phyloP scores from a whole-genome alignment of 371 early-diverging fungal genomes.

The Zychaea mexicana region DNA sequence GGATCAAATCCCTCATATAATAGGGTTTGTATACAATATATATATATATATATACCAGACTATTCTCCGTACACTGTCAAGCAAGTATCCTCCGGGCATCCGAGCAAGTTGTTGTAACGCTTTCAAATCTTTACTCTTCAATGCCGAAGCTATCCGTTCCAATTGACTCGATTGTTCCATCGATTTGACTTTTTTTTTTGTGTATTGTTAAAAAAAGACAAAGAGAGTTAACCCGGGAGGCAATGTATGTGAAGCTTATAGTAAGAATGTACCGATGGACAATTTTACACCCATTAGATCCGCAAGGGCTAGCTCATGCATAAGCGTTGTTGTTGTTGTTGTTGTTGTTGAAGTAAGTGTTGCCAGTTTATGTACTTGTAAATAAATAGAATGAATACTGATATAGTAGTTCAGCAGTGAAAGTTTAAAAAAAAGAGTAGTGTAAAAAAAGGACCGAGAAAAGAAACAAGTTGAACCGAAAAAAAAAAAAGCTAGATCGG shows the following conservation, averaged over 20 bases:
- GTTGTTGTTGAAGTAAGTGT: too few species aligned
- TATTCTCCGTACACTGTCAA: constrained; percentile 35
- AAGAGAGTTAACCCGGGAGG: background rate
- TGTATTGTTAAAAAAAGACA: background rate
- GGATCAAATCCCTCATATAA: constrained; percentile 4
- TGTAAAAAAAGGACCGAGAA: too few species aligned
- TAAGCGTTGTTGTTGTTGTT: too few species aligned
- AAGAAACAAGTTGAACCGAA: too few species aligned
- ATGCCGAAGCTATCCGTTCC: constrained; percentile 33
- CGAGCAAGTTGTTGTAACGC: constrained; percentile 33
- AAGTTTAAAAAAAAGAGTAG: too few species aligned
- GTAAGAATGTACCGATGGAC: constrained; percentile 26
- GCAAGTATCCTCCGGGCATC: constrained; percentile 37
- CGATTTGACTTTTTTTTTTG: constrained; percentile 22
- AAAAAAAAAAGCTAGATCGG: too few species aligned
- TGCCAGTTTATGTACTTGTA: too few species aligned
- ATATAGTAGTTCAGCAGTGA: too few species aligned
- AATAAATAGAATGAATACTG: too few species aligned
- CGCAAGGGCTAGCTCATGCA: constrained; percentile 16
- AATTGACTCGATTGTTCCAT: constrained; percentile 33
- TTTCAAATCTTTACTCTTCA: constrained; percentile 29
- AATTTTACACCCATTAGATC: constrained; percentile 20
- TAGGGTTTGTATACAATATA: too few species aligned
- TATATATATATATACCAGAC: constrained; percentile 37
- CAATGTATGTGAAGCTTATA: background rate